A percentile compares a stretch with the other conserved stretches of the same genome.
These are phyloP conservation scores for Coccomyxa subellipsoidea DNA, from an alignment of 163 green algal species.

Conservation along the genomic window DNA sequence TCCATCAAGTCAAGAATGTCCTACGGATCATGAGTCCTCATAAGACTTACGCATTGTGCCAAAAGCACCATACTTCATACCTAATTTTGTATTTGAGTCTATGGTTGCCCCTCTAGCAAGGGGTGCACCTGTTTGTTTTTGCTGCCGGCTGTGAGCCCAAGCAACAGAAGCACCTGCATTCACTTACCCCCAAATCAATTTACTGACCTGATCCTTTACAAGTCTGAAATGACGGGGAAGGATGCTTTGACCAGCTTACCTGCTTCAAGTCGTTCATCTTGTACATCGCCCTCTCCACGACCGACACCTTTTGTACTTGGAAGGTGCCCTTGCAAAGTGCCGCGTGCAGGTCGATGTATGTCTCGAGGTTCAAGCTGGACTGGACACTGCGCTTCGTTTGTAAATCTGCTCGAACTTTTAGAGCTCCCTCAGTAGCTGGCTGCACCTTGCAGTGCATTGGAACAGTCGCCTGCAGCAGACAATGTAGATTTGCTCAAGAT, in stretches of 20 bases:
- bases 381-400: not conserved
- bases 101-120: not conserved
- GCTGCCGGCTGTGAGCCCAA: not conserved
- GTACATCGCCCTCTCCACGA: conserved; percentile 21
- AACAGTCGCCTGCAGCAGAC: not conserved
- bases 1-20: not conserved
- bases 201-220: too few species aligned
- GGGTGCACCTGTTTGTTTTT: conserved; percentile 1
- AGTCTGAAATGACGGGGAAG: not conserved
- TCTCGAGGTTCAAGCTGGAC: not conserved
- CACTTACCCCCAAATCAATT: too few species aligned
- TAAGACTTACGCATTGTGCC: too few species aligned
- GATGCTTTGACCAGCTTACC: not conserved
- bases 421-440: too few species aligned
- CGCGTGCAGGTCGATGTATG: not conserved
- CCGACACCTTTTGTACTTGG: conserved; percentile 14
- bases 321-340: conserved; percentile 21
- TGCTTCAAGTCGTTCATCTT: conserved; percentile 23
- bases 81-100: not conserved
- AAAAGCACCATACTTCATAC: not conserved
- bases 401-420: too few species aligned
- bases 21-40: not conserved
- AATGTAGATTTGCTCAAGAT: not conserved
- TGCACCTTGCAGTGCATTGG: too few species aligned
- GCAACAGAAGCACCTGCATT: conserved; percentile 20